Percentiles rank a stretch among this genome's conserved stretches.
Evolutionary conservation across 148 eudicot genomes (phyloP).

Genomic region (Amaranthus palmeri): DNA sequence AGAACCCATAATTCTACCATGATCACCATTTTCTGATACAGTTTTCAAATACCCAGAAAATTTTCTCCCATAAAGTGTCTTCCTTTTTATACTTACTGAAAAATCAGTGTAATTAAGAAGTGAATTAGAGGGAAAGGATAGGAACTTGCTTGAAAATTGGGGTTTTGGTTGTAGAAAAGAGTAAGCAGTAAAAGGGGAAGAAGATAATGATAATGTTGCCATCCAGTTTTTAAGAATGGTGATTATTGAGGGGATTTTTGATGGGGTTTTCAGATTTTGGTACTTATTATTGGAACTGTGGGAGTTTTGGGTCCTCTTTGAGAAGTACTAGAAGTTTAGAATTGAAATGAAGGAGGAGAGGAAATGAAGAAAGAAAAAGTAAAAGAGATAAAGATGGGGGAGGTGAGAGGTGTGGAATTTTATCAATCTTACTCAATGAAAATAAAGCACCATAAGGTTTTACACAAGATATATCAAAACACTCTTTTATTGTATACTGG

Average conservation of each 20-base stretch:
- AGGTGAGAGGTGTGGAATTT: too few relatives aligned
- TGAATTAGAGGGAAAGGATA: background rate
- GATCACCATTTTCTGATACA: slow-evolving; percentile 10
- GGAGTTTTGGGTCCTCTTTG: too few relatives aligned
- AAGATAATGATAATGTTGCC: slow-evolving; percentile 10
- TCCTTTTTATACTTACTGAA: background rate
- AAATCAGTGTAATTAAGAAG: slow-evolving; percentile 17
- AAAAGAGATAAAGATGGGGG: background rate
- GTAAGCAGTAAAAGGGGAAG: slow-evolving; percentile 13
- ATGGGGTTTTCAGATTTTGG: background rate
- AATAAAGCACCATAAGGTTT: too few relatives aligned
- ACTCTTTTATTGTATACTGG: too few relatives aligned
- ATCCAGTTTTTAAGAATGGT: background rate
- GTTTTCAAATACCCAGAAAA: slow-evolving; percentile 17
- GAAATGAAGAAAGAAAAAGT: background rate
- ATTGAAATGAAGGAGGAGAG: too few relatives aligned
- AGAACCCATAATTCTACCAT: slow-evolving; percentile 17
- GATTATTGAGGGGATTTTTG: background rate
- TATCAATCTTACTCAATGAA: too few relatives aligned
- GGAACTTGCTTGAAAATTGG: slow-evolving; percentile 21
- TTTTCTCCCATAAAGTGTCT: background rate
- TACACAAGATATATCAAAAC: too few relatives aligned
- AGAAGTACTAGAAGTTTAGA: too few relatives aligned
- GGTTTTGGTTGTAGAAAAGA: slow-evolving; percentile 27
- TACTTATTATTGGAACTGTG: too few relatives aligned